phyloP scores from a whole-genome alignment of 805 yeast genomes.

The Kuraishia ogatae region DNA sequence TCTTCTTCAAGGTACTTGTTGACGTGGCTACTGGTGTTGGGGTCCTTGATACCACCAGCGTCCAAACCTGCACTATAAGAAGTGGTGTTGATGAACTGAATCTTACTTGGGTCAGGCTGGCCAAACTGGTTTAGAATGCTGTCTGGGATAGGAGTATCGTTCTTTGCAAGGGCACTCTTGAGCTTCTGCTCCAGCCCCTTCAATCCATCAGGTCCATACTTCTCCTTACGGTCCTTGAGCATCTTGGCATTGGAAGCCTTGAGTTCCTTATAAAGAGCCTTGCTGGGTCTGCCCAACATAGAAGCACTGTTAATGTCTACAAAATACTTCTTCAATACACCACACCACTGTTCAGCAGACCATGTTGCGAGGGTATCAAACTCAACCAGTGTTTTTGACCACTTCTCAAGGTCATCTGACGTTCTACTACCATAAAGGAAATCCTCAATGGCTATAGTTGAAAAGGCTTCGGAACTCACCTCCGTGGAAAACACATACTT shows the following conservation, averaged over 20 bases:
- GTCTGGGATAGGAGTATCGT: conserved; percentile 73
- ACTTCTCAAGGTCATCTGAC: conserved; percentile 47
- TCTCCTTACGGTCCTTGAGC: conserved; percentile 36
- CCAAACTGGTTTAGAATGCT: conserved; percentile 52
- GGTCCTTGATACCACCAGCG: not conserved
- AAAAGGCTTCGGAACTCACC: conserved; percentile 49
- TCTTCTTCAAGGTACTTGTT: conserved; percentile 10
- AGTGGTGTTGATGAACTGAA: conserved; percentile 60
- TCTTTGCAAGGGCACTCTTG: conserved; percentile 52
- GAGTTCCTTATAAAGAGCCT: conserved; percentile 39
- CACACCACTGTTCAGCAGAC: conserved; percentile 62
- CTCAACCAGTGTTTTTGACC: conserved; percentile 49
- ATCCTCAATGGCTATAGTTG: conserved; percentile 64
- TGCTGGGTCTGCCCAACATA: conserved; percentile 67
- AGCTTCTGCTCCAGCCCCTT: conserved; percentile 39
- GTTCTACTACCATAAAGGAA: conserved; percentile 69
- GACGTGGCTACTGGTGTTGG: conserved; percentile 2
- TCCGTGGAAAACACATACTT: conserved; percentile 55
- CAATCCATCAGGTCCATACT: conserved; percentile 55
- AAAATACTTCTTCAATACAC: conserved; percentile 41
- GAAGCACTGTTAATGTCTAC: conserved; percentile 56
- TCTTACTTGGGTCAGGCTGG: conserved; percentile 66
- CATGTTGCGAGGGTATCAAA: conserved; percentile 52
- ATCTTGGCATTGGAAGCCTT: conserved; percentile 44
- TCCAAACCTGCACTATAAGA: conserved; percentile 49